These are phyloP conservation scores for Solanum dulcamara DNA, from an alignment of 257 asterid genomes.

Conservation along the genomic window DNA sequence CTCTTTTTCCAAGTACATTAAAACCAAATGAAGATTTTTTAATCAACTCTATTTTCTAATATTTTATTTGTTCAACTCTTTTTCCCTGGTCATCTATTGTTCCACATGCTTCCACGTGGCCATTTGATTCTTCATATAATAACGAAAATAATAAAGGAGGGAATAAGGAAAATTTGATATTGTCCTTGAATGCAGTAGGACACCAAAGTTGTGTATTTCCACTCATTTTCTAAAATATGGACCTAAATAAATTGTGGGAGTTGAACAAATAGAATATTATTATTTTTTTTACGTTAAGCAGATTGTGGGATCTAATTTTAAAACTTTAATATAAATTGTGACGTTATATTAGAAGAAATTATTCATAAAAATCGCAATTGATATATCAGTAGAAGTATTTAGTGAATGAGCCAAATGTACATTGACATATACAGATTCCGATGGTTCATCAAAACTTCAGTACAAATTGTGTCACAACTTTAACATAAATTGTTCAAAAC, in stretches of 20 bases:
- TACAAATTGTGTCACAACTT: not conserved
- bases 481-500: not conserved
- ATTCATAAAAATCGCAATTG: not conserved
- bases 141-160: not conserved
- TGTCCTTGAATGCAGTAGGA: not conserved
- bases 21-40: not conserved
- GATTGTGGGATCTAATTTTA: too few relatives aligned
- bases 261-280: not conserved
- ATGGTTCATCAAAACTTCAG: not conserved
- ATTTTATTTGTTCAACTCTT: not conserved
- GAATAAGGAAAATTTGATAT: not conserved
- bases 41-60: not conserved
- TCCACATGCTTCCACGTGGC: not conserved
- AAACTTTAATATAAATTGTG: not conserved
- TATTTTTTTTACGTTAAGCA: too few relatives aligned
- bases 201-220: not conserved
- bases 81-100: not conserved
- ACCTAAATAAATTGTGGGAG: not conserved
- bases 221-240: not conserved
- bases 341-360: not conserved
- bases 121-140: not conserved
- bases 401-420: rapidly evolving
- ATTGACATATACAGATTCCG: not conserved
- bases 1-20: not conserved
- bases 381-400: not conserved